Percentiles rank a stretch among this genome's conserved stretches.
phyloP scores from a whole-genome alignment of 768 basidiomycete genomes.

The Macrolepiota albuminosa region DNA sequence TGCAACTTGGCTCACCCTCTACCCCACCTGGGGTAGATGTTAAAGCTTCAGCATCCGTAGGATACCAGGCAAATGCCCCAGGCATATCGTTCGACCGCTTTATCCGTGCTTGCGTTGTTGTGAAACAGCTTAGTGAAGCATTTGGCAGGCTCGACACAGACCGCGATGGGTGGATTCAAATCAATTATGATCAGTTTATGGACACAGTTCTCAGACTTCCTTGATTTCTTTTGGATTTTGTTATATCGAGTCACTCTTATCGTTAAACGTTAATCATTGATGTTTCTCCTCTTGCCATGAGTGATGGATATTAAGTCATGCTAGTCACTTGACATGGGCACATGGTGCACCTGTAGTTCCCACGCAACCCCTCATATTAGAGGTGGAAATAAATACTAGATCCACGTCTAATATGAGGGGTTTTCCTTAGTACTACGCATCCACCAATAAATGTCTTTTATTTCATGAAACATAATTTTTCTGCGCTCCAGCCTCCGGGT shows the following conservation, averaged over 20 bases:
- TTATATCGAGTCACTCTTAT: background rate
- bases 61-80: constrained; percentile 26
- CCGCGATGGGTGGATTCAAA: constrained; percentile 65
- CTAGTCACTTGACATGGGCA: constrained; percentile 12
- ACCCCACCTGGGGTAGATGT: constrained; percentile 43
- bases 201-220: constrained; percentile 59
- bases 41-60: constrained; percentile 44
- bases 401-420: no score
- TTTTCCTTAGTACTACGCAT: no score
- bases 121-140: constrained; percentile 72
- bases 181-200: constrained; percentile 73
- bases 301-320: no score
- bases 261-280: no score
- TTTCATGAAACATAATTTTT: no score
- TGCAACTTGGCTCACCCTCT: constrained; percentile 20
- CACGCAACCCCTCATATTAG: no score
- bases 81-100: constrained; percentile 86
- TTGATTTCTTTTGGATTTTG: constrained; percentile 18
- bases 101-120: constrained; percentile 78
- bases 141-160: constrained; percentile 66
- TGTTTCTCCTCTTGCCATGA: no score
- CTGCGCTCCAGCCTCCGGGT: no score
- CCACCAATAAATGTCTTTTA: no score
- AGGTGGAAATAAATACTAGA: no score
- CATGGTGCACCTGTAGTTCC: no score